phyloP scores from a whole-genome alignment of 768 basidiomycete genomes.

The Favolaschia claudopus region DNA sequence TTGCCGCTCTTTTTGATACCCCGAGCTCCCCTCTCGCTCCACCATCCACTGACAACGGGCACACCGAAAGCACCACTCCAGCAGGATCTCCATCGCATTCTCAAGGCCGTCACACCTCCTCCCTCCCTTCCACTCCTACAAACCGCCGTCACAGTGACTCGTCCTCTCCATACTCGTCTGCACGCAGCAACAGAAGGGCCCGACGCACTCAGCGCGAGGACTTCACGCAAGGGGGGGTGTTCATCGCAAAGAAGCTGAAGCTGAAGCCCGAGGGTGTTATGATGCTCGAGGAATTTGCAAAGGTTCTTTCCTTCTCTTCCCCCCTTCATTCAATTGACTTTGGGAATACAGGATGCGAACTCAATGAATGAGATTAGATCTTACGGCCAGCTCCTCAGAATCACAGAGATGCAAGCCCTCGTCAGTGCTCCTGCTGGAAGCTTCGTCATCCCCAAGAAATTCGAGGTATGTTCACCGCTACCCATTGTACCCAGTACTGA shows the following conservation, averaged over 20 bases:
- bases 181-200: background rate
- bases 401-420: background rate
- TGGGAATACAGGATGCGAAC: background rate
- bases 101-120: background rate
- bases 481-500: background rate
- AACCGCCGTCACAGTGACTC: background rate
- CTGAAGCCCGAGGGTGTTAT: background rate
- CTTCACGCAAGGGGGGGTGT: background rate
- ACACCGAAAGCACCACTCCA: background rate
- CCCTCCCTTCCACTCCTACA: background rate
- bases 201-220: background rate
- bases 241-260: background rate
- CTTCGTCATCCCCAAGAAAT: background rate
- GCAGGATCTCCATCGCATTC: background rate
- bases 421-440: background rate
- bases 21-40: conserved; percentile 8
- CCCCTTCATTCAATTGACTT: background rate
- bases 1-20: conserved; percentile 6
- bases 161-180: conserved; percentile 1
- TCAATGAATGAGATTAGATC: background rate
- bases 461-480: background rate
- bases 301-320: background rate
- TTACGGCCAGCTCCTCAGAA: background rate
- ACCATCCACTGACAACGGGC: background rate
- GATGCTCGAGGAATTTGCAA: background rate